Percentiles rank a stretch among this genome's conserved stretches.
phyloP scores from a whole-genome alignment of 768 basidiomycete species.

The Tylopilus felleus region DNA sequence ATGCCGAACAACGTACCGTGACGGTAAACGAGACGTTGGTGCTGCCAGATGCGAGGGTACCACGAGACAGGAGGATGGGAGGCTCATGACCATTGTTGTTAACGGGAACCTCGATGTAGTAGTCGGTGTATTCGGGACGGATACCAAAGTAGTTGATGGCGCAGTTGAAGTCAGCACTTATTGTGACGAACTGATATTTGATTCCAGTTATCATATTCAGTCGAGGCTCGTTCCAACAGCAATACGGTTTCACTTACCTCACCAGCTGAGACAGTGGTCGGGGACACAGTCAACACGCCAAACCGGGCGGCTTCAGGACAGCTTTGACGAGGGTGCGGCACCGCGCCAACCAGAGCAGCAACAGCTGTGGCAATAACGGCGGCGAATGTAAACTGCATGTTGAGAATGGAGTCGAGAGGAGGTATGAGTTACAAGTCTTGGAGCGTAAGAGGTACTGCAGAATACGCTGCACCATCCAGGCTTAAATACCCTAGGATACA shows the following conservation, averaged over 20 bases:
- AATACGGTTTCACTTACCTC: conserved; percentile 14
- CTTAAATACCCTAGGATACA: conserved; percentile 10
- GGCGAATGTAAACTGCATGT: conserved; percentile 19
- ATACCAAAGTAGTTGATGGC: conserved; percentile 18
- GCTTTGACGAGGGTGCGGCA: conserved; percentile 18
- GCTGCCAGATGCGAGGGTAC: conserved; percentile 7
- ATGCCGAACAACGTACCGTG: conserved; percentile 6
- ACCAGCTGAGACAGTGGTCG: conserved; percentile 22
- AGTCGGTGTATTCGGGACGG: conserved; percentile 29
- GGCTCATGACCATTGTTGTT: conserved; percentile 32
- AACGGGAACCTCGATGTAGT: conserved; percentile 33
- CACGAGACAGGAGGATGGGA: conserved; percentile 28
- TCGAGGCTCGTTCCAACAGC: background rate
- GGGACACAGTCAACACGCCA: conserved; percentile 18
- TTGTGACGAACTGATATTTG: conserved; percentile 15
- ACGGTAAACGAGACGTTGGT: conserved; percentile 16
- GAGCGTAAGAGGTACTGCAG: background rate
- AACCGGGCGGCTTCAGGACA: conserved; percentile 24
- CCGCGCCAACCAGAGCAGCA: conserved; percentile 14
- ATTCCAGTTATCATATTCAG: conserved; percentile 1
- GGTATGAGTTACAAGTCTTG: background rate
- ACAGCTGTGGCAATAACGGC: conserved; percentile 8
- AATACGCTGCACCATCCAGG: background rate
- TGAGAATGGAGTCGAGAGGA: background rate
- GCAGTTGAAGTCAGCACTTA: conserved; percentile 26